Conservation (phyloP, 441 rosid genomes). For the Arabidopsis hybrid region DNA sequence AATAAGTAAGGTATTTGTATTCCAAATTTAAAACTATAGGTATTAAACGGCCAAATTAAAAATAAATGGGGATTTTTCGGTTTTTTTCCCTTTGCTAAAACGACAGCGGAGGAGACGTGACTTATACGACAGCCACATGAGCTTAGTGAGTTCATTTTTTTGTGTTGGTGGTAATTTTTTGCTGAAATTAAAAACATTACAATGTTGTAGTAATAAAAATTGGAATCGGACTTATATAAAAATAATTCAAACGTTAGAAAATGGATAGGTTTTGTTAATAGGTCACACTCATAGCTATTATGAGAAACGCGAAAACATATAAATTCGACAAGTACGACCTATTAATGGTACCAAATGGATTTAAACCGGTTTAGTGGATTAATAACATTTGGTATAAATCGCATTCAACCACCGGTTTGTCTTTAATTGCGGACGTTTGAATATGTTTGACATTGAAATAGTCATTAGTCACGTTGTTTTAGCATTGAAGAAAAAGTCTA, state of each 20-base stretch:
- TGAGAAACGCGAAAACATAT: too few relatives aligned
- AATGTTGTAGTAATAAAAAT: too few relatives aligned
- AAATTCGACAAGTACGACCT: too few relatives aligned
- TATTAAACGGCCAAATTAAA: too few relatives aligned
- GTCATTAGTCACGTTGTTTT: conserved; percentile 37
- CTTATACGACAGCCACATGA: conserved; percentile 31
- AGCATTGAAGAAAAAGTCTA: conserved; percentile 30
- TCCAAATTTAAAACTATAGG: too few relatives aligned
- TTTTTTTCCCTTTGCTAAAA: background rate
- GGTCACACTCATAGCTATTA: too few relatives aligned
- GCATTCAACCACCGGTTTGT: background rate
- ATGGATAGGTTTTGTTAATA: too few relatives aligned
- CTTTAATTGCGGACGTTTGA: background rate
- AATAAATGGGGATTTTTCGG: too few relatives aligned
- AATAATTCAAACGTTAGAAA: too few relatives aligned
- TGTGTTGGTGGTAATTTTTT: background rate
- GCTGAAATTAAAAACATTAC: background rate
- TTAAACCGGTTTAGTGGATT: background rate
- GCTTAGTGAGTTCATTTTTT: conserved; percentile 16
- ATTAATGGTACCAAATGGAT: too few relatives aligned
- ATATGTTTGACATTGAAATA: conserved; percentile 31
- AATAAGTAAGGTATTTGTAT: too few relatives aligned
- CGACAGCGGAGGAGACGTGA: conserved; percentile 42
- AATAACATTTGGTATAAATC: background rate
- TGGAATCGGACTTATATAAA: too few relatives aligned